A percentile compares a stretch with the other conserved stretches of the same genome.
Conservation (phyloP, 768 basidiomycete genomes). For the Lactarius sp. region DNA sequence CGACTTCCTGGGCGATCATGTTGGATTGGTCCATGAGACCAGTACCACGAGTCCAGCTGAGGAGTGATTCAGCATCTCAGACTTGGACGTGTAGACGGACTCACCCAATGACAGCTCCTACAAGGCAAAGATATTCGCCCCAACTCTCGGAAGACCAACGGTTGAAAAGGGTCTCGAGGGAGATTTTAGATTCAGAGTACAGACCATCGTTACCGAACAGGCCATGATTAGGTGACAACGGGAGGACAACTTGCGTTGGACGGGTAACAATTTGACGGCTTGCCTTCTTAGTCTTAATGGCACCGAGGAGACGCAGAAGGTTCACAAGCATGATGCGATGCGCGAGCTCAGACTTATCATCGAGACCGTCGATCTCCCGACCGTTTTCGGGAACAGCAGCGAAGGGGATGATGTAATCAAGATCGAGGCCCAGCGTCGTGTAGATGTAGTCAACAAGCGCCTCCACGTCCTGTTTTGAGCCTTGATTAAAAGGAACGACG, state of each 20-base stretch:
- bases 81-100: constrained; percentile 29
- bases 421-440: constrained; percentile 87
- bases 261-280: constrained; percentile 94
- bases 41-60: constrained; percentile 95
- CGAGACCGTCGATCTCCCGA: constrained; percentile 94
- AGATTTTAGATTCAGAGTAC: constrained; percentile 98
- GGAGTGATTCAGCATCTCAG: constrained; percentile 12
- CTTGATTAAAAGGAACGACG: constrained; percentile 99
- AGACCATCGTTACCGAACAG: constrained; percentile 96
- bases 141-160: constrained; percentile 98
- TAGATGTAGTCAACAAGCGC: constrained; percentile 99
- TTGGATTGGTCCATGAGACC: constrained; percentile 95
- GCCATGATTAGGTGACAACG: constrained; percentile 97
- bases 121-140: constrained; percentile 98
- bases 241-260: constrained; percentile 96
- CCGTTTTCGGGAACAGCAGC: constrained; percentile 99
- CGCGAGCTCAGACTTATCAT: constrained; percentile 96
- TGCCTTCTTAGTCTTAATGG: constrained; percentile 97
- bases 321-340: constrained; percentile 99
- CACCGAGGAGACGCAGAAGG: constrained; percentile 90
- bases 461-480: constrained; percentile 97
- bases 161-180: constrained; percentile 96
- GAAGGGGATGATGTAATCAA: constrained; percentile 98
- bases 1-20: constrained; percentile 90
- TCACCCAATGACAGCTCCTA: constrained; percentile 96